Conservation (phyloP, 1,284 basidiomycete genomes). For the Polyporus tsugae region DNA sequence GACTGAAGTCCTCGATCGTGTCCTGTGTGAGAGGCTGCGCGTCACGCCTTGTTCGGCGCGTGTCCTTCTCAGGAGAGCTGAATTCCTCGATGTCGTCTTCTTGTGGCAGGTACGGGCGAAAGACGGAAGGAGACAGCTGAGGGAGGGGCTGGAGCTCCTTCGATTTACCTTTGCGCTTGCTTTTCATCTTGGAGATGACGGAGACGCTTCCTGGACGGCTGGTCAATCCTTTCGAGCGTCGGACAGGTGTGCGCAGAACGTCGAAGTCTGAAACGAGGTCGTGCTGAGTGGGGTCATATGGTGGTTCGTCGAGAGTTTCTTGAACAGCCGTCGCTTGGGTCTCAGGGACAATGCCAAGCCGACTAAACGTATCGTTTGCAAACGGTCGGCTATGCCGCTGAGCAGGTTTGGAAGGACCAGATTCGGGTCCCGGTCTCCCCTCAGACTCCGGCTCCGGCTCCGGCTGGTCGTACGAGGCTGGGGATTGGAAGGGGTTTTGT, state of each 20-base stretch:
- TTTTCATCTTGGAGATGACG: slow-evolving; percentile 30
- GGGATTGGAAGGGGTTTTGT: background rate
- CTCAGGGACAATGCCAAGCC: slow-evolving; percentile 33
- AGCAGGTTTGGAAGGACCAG: slow-evolving; percentile 13
- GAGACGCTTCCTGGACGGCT: slow-evolving; percentile 14
- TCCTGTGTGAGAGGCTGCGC: slow-evolving; percentile 24
- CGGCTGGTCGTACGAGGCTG: background rate
- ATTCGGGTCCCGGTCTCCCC: background rate
- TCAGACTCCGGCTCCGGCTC: background rate
- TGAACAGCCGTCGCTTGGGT: slow-evolving; percentile 20
- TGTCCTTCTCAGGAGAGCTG: slow-evolving; percentile 35
- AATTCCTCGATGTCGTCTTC: slow-evolving; percentile 37
- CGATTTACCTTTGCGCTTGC: slow-evolving; percentile 15
- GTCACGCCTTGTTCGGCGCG: slow-evolving; percentile 2
- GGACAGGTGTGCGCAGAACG: slow-evolving; percentile 24
- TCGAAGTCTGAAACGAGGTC: background rate
- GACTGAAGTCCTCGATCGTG: slow-evolving; percentile 26
- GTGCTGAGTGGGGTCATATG: slow-evolving; percentile 9
- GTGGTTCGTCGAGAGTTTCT: background rate
- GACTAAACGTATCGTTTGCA: slow-evolving; percentile 33
- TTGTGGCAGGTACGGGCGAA: slow-evolving; percentile 29
- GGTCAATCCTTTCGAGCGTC: background rate
- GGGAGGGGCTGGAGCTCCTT: slow-evolving; percentile 32
- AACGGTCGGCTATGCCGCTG: slow-evolving; percentile 18
- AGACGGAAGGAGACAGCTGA: slow-evolving; percentile 32